Percentiles rank a stretch among this genome's conserved stretches.
These are phyloP conservation scores for Eragrostis nindensis DNA, from an alignment of 176 grass and related monocot genomes.

Conservation along the genomic window DNA sequence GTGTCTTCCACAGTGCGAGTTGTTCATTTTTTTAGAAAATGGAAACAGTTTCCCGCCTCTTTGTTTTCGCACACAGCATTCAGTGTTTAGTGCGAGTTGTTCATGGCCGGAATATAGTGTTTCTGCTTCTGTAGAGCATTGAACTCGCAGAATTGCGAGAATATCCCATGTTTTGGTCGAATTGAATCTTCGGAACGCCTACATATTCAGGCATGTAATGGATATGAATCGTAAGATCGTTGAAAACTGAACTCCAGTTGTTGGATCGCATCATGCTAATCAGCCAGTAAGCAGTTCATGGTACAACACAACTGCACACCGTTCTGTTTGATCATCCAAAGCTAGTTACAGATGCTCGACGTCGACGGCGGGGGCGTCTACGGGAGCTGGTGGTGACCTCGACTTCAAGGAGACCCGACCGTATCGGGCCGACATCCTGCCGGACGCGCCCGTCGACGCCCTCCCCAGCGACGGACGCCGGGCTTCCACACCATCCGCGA, in stretches of 20 bases:
- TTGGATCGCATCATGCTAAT: no score
- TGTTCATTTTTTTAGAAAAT: no score
- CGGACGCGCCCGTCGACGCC: conserved; percentile 32
- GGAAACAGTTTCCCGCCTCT: no score
- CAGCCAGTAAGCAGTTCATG: neutral
- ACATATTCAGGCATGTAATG: neutral
- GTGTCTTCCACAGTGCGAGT: neutral
- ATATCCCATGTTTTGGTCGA: neutral
- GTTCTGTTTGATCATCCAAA: conserved; percentile 6
- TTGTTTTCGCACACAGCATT: no score
- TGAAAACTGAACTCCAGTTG: neutral
- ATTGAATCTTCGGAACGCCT: neutral
- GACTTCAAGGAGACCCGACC: conserved; percentile 48
- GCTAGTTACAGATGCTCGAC: conserved; percentile 14
- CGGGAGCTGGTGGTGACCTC: conserved; percentile 23
- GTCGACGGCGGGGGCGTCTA: conserved; percentile 31
- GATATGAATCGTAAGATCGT: neutral
- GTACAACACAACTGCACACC: neutral
- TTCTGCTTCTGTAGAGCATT: neutral
- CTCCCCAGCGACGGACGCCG: conserved; percentile 38
- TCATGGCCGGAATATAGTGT: neutral
- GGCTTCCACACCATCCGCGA: conserved; percentile 28
- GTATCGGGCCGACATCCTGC: conserved; percentile 20
- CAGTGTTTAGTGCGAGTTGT: neutral
- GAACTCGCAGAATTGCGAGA: neutral